These are phyloP conservation scores for Rhamnella rubrinervis DNA, from an alignment of 331 rosid species.

Conservation along the genomic window DNA sequence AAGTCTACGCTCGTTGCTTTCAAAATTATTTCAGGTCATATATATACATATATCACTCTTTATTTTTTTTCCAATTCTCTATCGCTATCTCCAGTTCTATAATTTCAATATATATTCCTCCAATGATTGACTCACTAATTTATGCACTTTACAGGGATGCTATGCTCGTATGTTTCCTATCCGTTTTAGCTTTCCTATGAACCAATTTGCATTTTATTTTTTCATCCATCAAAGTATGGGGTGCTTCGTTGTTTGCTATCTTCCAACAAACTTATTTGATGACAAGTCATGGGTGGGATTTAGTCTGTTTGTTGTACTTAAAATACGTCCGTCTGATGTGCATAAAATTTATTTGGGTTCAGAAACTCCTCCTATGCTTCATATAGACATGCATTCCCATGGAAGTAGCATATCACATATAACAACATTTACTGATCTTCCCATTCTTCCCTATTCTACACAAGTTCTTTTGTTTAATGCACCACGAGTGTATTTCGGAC, in stretches of 20 bases:
- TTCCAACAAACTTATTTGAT: conserved; percentile 20
- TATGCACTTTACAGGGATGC: no score
- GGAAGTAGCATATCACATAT: neutral
- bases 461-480: neutral
- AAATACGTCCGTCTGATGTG: no score
- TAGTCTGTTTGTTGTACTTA: neutral
- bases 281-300: conserved; percentile 22
- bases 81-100: no score
- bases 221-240: neutral
- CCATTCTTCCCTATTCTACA: no score
- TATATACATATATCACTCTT: no score
- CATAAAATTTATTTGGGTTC: neutral
- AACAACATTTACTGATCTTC: neutral
- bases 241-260: neutral
- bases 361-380: neutral
- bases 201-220: no score
- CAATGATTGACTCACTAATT: no score
- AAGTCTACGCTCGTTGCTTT: neutral
- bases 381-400: neutral
- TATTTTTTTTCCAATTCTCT: no score
- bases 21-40: no score
- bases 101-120: no score
- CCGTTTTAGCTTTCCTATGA: no score
- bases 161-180: no score
- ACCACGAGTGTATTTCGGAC: neutral